Conservation (phyloP, 2,329 filamentous ascomycete species). For the Tolypocladium guangdongense region DNA sequence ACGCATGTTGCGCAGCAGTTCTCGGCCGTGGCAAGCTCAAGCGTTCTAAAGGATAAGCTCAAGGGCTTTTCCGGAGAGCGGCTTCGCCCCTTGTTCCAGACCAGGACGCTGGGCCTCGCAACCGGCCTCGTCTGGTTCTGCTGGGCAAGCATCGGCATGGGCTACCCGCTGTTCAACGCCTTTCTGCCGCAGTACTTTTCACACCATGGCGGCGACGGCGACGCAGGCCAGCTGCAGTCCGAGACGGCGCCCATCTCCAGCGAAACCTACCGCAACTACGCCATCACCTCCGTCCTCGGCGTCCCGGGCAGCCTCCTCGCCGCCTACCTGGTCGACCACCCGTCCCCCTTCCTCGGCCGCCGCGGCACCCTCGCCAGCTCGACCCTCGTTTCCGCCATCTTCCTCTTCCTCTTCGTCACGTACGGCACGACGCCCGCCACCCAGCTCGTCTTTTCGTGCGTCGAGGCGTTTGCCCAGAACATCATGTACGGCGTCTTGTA, state of each 20-base stretch:
- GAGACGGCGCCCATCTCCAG: constrained; percentile 27
- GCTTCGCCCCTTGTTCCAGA: constrained; percentile 54
- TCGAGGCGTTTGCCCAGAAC: constrained; percentile 63
- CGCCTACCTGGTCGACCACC: constrained; percentile 58
- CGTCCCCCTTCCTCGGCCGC: constrained; percentile 53
- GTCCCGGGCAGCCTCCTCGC: constrained; percentile 69
- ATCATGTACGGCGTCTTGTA: constrained; percentile 71
- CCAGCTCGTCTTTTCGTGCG: constrained; percentile 55
- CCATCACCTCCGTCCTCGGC: constrained; percentile 66
- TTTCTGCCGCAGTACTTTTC: constrained; percentile 82
- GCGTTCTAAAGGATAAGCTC: constrained; percentile 46
- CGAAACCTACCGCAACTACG: constrained; percentile 66
- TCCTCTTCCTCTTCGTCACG: constrained; percentile 56
- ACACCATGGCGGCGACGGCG: constrained; percentile 32
- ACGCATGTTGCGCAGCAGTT: constrained; percentile 6
- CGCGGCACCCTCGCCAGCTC: constrained; percentile 60
- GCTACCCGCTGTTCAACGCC: constrained; percentile 79
- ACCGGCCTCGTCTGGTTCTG: constrained; percentile 60
- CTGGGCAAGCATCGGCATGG: constrained; percentile 77
- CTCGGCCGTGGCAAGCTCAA: constrained; percentile 13
- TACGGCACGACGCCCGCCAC: constrained; percentile 43
- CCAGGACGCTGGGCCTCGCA: constrained; percentile 37
- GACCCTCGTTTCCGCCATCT: constrained; percentile 55
- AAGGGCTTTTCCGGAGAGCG: constrained; percentile 56
- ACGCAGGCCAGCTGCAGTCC: constrained; percentile 14